Evolutionary conservation across 1,284 basidiomycete species (phyloP).

Genomic region (Butyriboletus pseudospeciosus): DNA sequence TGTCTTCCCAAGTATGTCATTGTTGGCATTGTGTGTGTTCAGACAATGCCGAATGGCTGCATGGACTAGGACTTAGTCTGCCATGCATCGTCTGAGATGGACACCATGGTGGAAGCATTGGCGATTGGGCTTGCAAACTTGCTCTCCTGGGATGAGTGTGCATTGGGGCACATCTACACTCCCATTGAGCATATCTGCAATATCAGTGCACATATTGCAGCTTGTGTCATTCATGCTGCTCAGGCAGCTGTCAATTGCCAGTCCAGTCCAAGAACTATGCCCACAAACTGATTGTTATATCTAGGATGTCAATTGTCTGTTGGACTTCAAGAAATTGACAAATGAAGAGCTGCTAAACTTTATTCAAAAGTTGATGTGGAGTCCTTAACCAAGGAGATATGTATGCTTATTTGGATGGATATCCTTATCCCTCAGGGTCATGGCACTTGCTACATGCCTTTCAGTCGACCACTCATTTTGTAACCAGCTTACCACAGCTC

Average conservation of each 20-base stretch:
- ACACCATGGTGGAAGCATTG: constrained; percentile 77
- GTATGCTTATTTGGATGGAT: background rate
- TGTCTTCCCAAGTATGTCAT: constrained; percentile 59
- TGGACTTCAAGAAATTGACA: constrained; percentile 52
- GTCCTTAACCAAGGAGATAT: constrained; percentile 34
- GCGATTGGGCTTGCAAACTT: constrained; percentile 76
- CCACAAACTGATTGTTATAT: background rate
- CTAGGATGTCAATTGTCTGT: constrained; percentile 58
- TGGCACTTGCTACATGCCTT: too few relatives aligned
- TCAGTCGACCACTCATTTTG: too few relatives aligned
- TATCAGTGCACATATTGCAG: constrained; percentile 73
- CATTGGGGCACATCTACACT: constrained; percentile 67
- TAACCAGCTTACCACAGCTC: too few relatives aligned
- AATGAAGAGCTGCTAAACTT: constrained; percentile 50
- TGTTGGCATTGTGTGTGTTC: constrained; percentile 15
- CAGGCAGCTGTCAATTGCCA: constrained; percentile 61
- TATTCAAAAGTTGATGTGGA: constrained; percentile 68
- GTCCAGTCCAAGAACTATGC: background rate
- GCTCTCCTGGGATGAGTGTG: constrained; percentile 68
- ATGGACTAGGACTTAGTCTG: constrained; percentile 63
- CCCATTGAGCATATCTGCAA: constrained; percentile 76
- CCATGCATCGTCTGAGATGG: constrained; percentile 63
- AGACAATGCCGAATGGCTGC: background rate
- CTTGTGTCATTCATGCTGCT: constrained; percentile 70
- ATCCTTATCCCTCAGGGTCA: too few relatives aligned